These are phyloP conservation scores for Blepharisma japonicum DNA, from an alignment of 73 alveolate genomes.

Conservation along the genomic window DNA sequence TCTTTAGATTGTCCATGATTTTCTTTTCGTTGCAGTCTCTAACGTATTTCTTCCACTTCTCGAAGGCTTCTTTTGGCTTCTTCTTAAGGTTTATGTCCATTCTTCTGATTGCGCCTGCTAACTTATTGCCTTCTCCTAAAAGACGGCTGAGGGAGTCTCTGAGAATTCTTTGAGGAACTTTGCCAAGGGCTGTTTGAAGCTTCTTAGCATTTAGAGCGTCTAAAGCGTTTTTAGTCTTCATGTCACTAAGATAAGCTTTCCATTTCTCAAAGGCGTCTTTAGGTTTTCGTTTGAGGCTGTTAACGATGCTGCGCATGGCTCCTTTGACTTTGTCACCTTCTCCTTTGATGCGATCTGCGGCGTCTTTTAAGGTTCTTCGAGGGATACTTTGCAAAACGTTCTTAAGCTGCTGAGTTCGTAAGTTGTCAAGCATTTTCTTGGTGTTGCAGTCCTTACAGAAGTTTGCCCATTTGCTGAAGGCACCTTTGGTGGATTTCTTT, in stretches of 20 bases:
- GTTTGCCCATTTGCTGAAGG: constrained; percentile 11
- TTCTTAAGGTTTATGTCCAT: not conserved
- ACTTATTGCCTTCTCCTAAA: not conserved
- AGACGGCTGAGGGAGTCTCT: not conserved
- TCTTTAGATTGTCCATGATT: not conserved
- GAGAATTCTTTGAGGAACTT: not conserved
- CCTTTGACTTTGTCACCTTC: constrained; percentile 21
- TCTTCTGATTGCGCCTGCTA: not conserved
- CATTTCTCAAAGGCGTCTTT: constrained; percentile 1
- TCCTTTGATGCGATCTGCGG: not conserved
- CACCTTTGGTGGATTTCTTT: not conserved
- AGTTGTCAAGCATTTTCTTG: not conserved
- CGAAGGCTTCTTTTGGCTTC: not conserved
- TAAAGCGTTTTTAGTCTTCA: not conserved
- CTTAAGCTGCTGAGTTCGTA: constrained; percentile 5
- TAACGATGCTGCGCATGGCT: not conserved
- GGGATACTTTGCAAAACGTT: not conserved
- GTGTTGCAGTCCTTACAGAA: not conserved
- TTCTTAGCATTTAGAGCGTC: not conserved
- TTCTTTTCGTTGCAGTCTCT: not conserved
- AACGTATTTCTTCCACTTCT: not conserved
- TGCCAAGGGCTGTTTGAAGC: not conserved
- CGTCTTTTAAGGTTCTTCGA: not conserved
- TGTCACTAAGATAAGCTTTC: not conserved
- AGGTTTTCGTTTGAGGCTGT: not conserved